These are phyloP conservation scores for Gossypium thurberi DNA, from an alignment of 345 rosid genomes.

Conservation along the genomic window DNA sequence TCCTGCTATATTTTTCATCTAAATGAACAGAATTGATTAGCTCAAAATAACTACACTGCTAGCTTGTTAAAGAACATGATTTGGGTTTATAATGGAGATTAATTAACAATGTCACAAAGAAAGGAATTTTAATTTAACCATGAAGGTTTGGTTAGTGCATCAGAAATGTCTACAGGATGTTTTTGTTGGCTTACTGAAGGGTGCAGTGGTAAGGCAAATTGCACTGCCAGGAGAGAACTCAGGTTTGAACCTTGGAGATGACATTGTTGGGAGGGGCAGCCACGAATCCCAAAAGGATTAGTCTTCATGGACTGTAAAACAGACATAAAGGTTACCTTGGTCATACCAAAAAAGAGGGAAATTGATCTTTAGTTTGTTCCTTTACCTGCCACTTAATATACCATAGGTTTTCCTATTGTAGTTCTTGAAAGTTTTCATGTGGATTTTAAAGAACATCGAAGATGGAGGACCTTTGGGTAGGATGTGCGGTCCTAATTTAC, in stretches of 20 bases:
- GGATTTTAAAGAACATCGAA: background rate
- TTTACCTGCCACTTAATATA: slow-evolving; percentile 38
- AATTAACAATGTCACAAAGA: background rate
- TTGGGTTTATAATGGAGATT: slow-evolving; percentile 3
- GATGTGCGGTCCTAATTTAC: background rate
- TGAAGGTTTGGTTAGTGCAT: background rate
- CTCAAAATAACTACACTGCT: background rate
- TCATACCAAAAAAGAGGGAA: background rate
- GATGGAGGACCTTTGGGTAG: background rate
- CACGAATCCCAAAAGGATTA: too few relatives aligned
- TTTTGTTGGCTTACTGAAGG: background rate
- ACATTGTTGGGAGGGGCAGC: too few relatives aligned
- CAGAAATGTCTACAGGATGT: background rate
- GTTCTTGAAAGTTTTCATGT: background rate
- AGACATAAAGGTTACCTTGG: too few relatives aligned
- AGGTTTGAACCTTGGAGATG: too few relatives aligned
- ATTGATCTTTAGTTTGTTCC: background rate
- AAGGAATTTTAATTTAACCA: slow-evolving; percentile 3
- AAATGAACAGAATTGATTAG: background rate
- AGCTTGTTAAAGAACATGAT: background rate
- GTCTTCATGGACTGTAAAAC: too few relatives aligned
- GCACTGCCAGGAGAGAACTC: too few relatives aligned
- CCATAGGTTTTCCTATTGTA: background rate
- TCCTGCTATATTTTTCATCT: background rate
- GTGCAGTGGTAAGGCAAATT: too few relatives aligned